Evolutionary conservation across 208 protist species (phyloP).

Genomic region (Crithidia sp.): DNA sequence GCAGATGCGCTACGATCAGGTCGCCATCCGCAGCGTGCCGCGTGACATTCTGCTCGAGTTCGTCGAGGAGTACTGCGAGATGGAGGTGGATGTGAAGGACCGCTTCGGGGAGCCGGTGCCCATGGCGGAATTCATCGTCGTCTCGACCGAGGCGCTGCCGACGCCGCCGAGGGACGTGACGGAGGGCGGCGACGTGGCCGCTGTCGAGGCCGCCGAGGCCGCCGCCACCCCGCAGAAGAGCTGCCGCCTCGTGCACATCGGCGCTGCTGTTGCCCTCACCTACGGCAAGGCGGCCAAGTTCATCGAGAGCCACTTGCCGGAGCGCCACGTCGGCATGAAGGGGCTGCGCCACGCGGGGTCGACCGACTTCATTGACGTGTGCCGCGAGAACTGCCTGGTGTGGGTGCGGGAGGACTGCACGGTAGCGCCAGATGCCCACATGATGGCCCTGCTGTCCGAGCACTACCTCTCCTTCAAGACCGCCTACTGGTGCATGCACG

Average conservation of each 20-base stretch:
- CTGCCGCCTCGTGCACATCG: conserved; percentile 68
- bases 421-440: conserved; percentile 15
- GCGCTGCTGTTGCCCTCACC: conserved; percentile 58
- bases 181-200: not conserved
- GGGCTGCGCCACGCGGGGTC: conserved; percentile 46
- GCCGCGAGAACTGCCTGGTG: conserved; percentile 71
- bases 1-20: conserved; percentile 52
- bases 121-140: conserved; percentile 77
- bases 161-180: conserved; percentile 23
- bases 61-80: conserved; percentile 75
- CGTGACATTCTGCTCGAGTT: conserved; percentile 56
- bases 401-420: conserved; percentile 71
- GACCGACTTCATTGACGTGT: conserved; percentile 63
- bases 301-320: conserved; percentile 52
- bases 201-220: conserved; percentile 1
- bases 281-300: conserved; percentile 68
- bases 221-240: conserved; percentile 37
- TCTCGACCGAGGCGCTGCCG: conserved; percentile 52
- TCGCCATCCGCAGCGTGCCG: conserved; percentile 50
- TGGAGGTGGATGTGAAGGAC: conserved; percentile 62
- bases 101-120: conserved; percentile 58
- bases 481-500: conserved; percentile 73
- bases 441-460: conserved; percentile 34
- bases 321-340: conserved; percentile 48
- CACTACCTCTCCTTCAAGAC: conserved; percentile 71